Conservation (phyloP, 176 grass and related monocot genomes). For the Musa acuminata region DNA sequence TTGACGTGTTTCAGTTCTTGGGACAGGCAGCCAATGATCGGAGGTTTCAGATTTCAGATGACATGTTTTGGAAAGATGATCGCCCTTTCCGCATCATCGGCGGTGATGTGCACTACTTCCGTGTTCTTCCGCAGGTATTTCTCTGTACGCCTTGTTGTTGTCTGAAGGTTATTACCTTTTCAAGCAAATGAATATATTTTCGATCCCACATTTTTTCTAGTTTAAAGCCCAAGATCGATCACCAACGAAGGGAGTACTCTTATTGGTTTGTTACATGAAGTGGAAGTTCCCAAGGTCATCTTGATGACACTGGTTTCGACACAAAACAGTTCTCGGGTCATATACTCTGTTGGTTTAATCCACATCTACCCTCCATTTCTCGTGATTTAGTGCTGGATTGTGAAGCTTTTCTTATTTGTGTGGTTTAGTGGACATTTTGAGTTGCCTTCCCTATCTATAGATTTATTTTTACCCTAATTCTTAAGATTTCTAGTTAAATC, state of each 20-base stretch:
- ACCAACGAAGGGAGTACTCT: background rate
- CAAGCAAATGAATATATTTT: background rate
- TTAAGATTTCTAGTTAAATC: too few relatives aligned
- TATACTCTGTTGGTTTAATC: background rate
- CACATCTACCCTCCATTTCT: slow-evolving; percentile 4
- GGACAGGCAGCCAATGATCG: background rate
- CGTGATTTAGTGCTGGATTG: background rate
- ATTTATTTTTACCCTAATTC: too few relatives aligned
- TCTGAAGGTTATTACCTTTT: background rate
- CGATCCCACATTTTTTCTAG: background rate
- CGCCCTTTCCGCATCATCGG: slow-evolving; percentile 73
- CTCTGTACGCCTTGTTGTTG: background rate
- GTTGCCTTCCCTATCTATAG: too few relatives aligned
- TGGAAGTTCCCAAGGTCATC: background rate
- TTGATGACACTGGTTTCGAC: background rate
- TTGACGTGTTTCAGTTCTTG: background rate
- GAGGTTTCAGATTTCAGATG: slow-evolving; percentile 68
- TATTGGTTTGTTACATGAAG: background rate
- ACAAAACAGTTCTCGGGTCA: background rate
- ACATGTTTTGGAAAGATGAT: slow-evolving; percentile 73
- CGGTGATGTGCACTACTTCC: slow-evolving; percentile 88
- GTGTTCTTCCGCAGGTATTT: slow-evolving; percentile 75
- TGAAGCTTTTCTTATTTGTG: background rate
- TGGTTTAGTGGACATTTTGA: background rate
- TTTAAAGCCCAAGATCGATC: background rate